Evolutionary conservation across 495 filamentous ascomycete genomes (phyloP), one percentile per base, ranked within the genome.

Genomic region (Venustampulla echinocandica): DNA sequence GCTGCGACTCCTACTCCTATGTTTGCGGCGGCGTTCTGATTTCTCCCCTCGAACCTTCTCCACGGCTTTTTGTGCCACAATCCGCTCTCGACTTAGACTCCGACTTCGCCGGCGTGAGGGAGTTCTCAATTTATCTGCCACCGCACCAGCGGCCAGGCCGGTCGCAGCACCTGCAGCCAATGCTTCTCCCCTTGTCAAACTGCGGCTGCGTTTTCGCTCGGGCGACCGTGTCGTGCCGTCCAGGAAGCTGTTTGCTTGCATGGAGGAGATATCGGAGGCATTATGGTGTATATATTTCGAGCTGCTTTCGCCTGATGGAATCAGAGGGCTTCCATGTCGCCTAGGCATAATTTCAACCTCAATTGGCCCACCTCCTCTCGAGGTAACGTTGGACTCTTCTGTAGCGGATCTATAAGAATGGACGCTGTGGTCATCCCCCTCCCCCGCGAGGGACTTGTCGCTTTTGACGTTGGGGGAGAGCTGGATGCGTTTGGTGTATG

Each of bases 211-310:
- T 40, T 74, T 74, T 36, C 70, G 69, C 44, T 68, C 68, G 4
- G 72, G 67, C 10, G 68, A 70, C 32, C 45, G 50, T n/a, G 55
- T 48, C 19, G 69, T 66, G 11, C 77, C 82, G 57, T 94, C 89
- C 10, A 96, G 71, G 72, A 96, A 88, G 64, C 85, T 90, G 59
- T 95, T 85, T 20, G 84, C 78, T 11, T 88, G 89, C 72, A 95
- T 92, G 10, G 84, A 87, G 0, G 89, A 96, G 22, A 96, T 84
- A 42, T 95, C 89, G 0, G 89, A 95, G 13, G 72, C 66, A n/a
- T 54, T 54, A 1, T 71, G 64, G 5, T 71, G 68, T 35, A 79
- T 66, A 60, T 82, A 82, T 57, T 73, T 70, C 37, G 71, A 54
- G 32, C 24, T 47, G 15, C 28, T 35, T 27, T 51, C 47, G n/a